Percentiles rank a stretch among this genome's conserved stretches.
Conservation (phyloP, 495 filamentous ascomycete species). For the Oidiodendron maius region DNA sequence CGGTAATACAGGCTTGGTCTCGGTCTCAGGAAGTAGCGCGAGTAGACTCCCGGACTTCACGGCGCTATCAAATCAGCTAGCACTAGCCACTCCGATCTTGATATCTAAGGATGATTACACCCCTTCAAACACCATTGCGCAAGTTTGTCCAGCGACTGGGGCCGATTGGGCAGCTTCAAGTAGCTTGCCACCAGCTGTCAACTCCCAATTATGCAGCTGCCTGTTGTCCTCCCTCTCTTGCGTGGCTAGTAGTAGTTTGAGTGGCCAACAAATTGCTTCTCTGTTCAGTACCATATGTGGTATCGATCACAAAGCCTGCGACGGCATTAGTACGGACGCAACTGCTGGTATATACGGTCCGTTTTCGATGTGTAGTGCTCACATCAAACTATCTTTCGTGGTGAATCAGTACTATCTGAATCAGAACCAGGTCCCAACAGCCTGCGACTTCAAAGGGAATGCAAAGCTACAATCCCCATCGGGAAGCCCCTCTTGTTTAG, state of each 20-base stretch:
- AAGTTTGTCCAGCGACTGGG: slow-evolving; percentile 62
- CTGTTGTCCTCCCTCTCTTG: slow-evolving; percentile 70
- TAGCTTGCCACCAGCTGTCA: slow-evolving; percentile 73
- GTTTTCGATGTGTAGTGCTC: slow-evolving; percentile 80
- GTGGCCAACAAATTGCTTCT: slow-evolving; percentile 45
- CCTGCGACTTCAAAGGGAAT: slow-evolving; percentile 73
- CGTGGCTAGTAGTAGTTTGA: slow-evolving; percentile 42
- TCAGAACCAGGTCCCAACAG: slow-evolving; percentile 46
- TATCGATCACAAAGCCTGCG: slow-evolving; percentile 46
- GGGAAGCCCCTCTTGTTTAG: slow-evolving; percentile 33
- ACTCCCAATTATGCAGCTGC: slow-evolving; percentile 70
- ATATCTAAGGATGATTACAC: slow-evolving; percentile 62
- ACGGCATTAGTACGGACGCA: slow-evolving; percentile 64
- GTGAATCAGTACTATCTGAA: slow-evolving; percentile 74
- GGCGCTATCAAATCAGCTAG: slow-evolving; percentile 65
- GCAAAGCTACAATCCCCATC: slow-evolving; percentile 43
- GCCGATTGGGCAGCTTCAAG: slow-evolving; percentile 63
- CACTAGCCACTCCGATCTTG: slow-evolving; percentile 57
- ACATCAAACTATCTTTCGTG: slow-evolving; percentile 73
- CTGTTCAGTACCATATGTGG: slow-evolving; percentile 75
- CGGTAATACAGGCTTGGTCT: slow-evolving; percentile 50
- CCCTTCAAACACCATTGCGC: slow-evolving; percentile 69
- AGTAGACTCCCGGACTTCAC: slow-evolving; percentile 68
- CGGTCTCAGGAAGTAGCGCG: slow-evolving; percentile 48
- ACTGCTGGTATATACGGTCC: slow-evolving; percentile 75